A percentile compares a stretch with the other conserved stretches of the same genome.
These are phyloP conservation scores for Boletus bicolor DNA, from an alignment of 768 basidiomycete genomes.

Conservation along the genomic window DNA sequence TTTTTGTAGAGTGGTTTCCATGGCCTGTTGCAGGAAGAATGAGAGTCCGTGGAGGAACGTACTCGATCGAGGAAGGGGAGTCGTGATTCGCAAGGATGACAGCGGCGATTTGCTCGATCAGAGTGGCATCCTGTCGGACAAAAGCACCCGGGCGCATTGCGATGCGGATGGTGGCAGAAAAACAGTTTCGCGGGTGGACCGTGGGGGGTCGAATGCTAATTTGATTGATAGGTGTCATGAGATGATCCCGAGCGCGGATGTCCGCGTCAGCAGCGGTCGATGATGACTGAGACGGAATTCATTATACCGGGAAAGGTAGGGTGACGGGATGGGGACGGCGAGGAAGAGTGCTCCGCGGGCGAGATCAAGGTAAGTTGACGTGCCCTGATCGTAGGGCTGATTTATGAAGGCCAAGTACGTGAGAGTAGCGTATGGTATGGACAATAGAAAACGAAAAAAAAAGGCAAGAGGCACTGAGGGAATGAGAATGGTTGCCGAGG, in stretches of 20 bases:
- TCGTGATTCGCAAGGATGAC: slow-evolving; percentile 1
- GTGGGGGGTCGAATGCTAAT: background rate
- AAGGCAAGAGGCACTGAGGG: background rate
- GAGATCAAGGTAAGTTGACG: background rate
- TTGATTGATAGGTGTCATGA: background rate
- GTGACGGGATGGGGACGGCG: no score
- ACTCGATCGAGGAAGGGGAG: background rate
- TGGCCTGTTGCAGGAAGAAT: background rate
- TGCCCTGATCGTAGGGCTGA: slow-evolving; percentile 1
- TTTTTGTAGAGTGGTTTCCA: background rate
- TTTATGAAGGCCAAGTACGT: background rate
- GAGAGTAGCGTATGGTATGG: background rate
- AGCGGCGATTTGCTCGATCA: slow-evolving; percentile 15
- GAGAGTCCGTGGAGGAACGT: background rate
- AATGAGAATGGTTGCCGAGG: background rate
- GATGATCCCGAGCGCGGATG: background rate
- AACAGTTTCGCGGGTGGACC: slow-evolving; percentile 8
- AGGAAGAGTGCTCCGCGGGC: background rate
- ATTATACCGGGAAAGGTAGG: background rate
- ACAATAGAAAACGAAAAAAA: background rate
- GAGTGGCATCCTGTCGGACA: background rate
- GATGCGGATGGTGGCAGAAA: slow-evolving; percentile 2
- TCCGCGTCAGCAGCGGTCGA: slow-evolving; percentile 4
- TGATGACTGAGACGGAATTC: background rate
- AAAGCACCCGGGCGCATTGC: background rate